Conservation (phyloP, 2,329 filamentous ascomycete genomes). For the Fusarium albosuccineum region DNA sequence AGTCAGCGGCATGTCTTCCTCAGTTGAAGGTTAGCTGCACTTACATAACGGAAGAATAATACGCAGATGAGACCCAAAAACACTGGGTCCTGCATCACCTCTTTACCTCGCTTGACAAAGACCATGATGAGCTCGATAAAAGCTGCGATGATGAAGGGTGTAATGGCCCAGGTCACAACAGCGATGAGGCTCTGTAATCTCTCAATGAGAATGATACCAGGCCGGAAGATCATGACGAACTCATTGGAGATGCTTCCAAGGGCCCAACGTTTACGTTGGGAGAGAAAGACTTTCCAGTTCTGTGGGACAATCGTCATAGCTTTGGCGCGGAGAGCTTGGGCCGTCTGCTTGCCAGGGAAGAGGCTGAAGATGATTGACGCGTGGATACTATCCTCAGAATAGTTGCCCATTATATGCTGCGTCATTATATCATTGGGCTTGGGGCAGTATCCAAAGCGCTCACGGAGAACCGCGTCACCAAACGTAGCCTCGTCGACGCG, state of each 20-base stretch:
- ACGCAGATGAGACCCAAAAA: constrained; percentile 55
- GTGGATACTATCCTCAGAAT: constrained; percentile 64
- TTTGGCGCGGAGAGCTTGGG: constrained; percentile 61
- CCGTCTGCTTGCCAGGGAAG: constrained; percentile 58
- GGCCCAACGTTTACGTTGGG: constrained; percentile 63
- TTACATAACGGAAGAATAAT: constrained; percentile 56
- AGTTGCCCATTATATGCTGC: constrained; percentile 62
- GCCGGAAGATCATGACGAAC: constrained; percentile 61
- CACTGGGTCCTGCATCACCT: constrained; percentile 52
- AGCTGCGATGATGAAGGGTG: constrained; percentile 59
- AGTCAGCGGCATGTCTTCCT: constrained; percentile 23
- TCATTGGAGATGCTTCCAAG: constrained; percentile 63
- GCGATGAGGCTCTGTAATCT: constrained; percentile 60
- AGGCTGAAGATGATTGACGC: constrained; percentile 62
- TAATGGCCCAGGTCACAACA: constrained; percentile 61
- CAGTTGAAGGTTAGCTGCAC: constrained; percentile 38
- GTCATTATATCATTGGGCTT: constrained; percentile 63
- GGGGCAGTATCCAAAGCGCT: constrained; percentile 63
- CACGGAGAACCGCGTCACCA: constrained; percentile 59
- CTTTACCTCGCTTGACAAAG: constrained; percentile 49
- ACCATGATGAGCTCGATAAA: constrained; percentile 54
- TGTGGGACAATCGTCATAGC: constrained; percentile 62
- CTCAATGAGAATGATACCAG: constrained; percentile 58
- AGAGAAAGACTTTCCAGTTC: constrained; percentile 60
- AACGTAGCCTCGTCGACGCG: constrained; percentile 63